These are phyloP conservation scores for Cryptococcus jaspeensis DNA, from an alignment of 1,284 basidiomycete species.

Conservation along the genomic window DNA sequence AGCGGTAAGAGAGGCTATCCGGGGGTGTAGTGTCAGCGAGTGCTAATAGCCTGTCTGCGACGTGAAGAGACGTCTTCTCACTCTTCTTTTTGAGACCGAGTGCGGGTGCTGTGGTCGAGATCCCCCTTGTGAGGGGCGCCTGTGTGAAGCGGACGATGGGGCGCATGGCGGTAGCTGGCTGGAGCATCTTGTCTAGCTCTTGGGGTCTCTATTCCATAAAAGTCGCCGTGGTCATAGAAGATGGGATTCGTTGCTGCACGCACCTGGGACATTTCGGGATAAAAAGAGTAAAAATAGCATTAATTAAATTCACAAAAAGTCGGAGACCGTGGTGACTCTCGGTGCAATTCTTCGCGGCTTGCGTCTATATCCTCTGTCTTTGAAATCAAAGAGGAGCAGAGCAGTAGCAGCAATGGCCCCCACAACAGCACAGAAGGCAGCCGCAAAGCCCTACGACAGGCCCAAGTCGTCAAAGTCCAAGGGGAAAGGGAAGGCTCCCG, in stretches of 20 bases:
- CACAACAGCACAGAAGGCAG: neutral
- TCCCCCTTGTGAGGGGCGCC: conserved; percentile 15
- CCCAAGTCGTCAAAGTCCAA: conserved; percentile 19
- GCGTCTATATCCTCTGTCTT: neutral
- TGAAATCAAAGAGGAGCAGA: neutral
- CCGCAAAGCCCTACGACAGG: conserved; percentile 32
- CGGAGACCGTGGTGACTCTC: neutral
- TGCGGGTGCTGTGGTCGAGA: conserved; percentile 12
- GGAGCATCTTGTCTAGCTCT: too few relatives aligned
- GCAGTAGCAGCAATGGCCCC: conserved; percentile 12
- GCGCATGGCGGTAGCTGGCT: conserved; percentile 11
- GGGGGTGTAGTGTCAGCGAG: neutral
- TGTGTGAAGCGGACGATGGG: conserved; percentile 19
- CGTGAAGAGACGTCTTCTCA: neutral
- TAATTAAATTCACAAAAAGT: conserved; percentile 18
- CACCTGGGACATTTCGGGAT: conserved; percentile 11
- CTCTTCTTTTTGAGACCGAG: conserved; percentile 18
- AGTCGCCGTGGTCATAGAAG: too few relatives aligned
- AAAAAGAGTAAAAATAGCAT: conserved; percentile 9
- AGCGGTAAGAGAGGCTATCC: conserved; percentile 6
- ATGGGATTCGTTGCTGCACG: neutral
- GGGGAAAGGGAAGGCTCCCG: conserved; percentile 21
- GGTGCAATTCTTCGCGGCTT: neutral
- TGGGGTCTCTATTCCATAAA: too few relatives aligned
- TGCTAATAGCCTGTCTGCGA: too few relatives aligned